Evolutionary conservation across 805 yeast genomes (phyloP), one percentile per base, ranked within the genome.

Genomic region (Wickerhamomyces rabaulensis): DNA sequence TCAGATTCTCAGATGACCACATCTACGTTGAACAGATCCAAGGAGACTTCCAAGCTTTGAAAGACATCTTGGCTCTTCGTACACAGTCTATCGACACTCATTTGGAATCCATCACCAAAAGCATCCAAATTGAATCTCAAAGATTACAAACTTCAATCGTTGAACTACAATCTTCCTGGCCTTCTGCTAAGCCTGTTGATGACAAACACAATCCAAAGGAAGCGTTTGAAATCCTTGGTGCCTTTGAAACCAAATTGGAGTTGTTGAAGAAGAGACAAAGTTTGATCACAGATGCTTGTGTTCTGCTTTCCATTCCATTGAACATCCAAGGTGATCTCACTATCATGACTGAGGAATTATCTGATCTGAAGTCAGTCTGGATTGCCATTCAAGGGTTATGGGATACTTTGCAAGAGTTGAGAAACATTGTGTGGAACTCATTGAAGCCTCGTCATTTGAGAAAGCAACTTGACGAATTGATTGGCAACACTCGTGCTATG

Each of bases 341-440:
- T 0, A 54, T 55, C 0, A 54, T 74, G 3, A 20, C 60, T 0
- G 74, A 69, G 3, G 94, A 87, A 51, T 63, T 86, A 1, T 47
- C 53, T 0, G 86, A 83, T 41, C 69, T 83, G 33, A 75, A 70
- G 47, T 56, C 73, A 1, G 88, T 84, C 1, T 87, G 95, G 95
- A 55, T 70, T 1, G 69, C 84, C 0, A 68, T 88, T 31, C 75
- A 78, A 40, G 61, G 71, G 0, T 62, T 85, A 1, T 76, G 80
- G 73, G 64, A 63, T 6, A 62, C 71, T 1, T 57, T 84, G 3
- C 70, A 71, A 19, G 68, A 64, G 5, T 50, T 82, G 17, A 70
- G 73, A 38, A 47, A 48, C 1, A 56, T 62, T 2, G 60, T 61
- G 3, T 88, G 95, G 95, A 27, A 49, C 1, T 64, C 69, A 0